A percentile compares a stretch with the other conserved stretches of the same genome.
Evolutionary conservation across 1,139 yeast genomes (phyloP).

Genomic region (Kluyveromyces sp.): DNA sequence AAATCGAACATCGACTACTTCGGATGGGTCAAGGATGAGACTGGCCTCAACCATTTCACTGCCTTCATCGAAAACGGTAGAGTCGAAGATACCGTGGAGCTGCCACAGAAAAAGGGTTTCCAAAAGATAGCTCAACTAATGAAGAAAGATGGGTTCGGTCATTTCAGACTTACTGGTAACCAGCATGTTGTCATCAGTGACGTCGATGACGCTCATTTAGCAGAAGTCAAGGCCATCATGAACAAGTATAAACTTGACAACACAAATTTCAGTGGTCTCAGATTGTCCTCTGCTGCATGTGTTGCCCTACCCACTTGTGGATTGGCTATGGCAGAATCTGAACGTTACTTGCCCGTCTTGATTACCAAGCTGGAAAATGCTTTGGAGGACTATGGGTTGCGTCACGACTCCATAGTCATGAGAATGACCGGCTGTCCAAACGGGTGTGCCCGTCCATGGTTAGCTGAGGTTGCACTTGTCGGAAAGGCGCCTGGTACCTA

Average conservation of each 20-base stretch:
- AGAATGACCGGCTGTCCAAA: constrained; percentile 99
- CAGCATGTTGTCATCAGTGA: constrained; percentile 81
- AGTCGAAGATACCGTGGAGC: constrained; percentile 84
- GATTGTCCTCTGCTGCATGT: constrained; percentile 92
- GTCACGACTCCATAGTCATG: constrained; percentile 93
- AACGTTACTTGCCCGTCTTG: constrained; percentile 83
- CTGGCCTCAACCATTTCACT: constrained; percentile 82
- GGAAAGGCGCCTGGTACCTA: constrained; percentile 95
- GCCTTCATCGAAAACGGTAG: constrained; percentile 96
- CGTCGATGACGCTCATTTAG: constrained; percentile 62
- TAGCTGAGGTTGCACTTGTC: constrained; percentile 91
- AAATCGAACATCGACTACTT: constrained; percentile 85
- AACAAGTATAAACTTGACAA: constrained; percentile 77
- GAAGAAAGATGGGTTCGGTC: constrained; percentile 52
- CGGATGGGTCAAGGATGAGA: constrained; percentile 92
- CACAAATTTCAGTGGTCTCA: constrained; percentile 72
- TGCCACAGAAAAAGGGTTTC: constrained; percentile 86
- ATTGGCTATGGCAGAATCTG: constrained; percentile 97
- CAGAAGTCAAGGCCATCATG: constrained; percentile 54
- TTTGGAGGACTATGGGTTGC: constrained; percentile 84
- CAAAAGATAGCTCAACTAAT: constrained; percentile 68
- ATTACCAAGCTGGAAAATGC: constrained; percentile 75
- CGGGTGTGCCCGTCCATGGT: constrained; percentile 98
- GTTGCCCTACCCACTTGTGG: constrained; percentile 99
- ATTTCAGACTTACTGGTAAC: constrained; percentile 91